A percentile compares a stretch with the other conserved stretches of the same genome.
These are phyloP conservation scores for Spathaspora hagerdaliae DNA, from an alignment of 805 yeast species.

Conservation along the genomic window DNA sequence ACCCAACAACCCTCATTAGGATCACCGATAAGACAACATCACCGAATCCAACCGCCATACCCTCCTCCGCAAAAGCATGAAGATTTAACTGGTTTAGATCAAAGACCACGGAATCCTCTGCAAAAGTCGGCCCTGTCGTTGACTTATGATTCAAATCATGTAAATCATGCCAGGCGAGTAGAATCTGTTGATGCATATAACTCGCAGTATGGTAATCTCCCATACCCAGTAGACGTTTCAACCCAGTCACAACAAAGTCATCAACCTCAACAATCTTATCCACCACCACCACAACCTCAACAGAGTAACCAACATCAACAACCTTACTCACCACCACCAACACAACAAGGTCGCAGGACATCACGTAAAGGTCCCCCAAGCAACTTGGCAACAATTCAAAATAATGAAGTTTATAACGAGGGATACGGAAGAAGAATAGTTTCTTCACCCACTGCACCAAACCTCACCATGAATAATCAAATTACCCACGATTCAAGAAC, in stretches of 20 bases:
- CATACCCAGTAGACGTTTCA: slow-evolving; percentile 1
- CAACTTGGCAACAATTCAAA: slow-evolving; percentile 13
- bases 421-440: slow-evolving; percentile 22
- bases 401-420: slow-evolving; percentile 9
- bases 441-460: slow-evolving; percentile 22
- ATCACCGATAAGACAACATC: not conserved
- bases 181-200: not conserved
- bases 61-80: slow-evolving; percentile 1
- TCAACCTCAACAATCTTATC: slow-evolving; percentile 6
- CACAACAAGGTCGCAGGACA: slow-evolving; percentile 5
- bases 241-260: slow-evolving; percentile 6
- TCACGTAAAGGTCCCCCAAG: slow-evolving; percentile 15
- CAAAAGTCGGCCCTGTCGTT: slow-evolving; percentile 4
- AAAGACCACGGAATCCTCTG: not conserved
- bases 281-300: slow-evolving; percentile 14
- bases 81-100: slow-evolving; percentile 1
- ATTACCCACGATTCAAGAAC: slow-evolving; percentile 17
- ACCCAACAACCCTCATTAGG: slow-evolving; percentile 1
- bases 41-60: slow-evolving; percentile 1
- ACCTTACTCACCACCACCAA: slow-evolving; percentile 12
- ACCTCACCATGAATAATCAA: not conserved
- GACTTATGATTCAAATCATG: slow-evolving; percentile 6
- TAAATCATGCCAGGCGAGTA: slow-evolving; percentile 5
- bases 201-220: not conserved
- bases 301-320: slow-evolving; percentile 5